Evolutionary conservation across 768 basidiomycete genomes (phyloP).

Genomic region (Agaricus blazei): DNA sequence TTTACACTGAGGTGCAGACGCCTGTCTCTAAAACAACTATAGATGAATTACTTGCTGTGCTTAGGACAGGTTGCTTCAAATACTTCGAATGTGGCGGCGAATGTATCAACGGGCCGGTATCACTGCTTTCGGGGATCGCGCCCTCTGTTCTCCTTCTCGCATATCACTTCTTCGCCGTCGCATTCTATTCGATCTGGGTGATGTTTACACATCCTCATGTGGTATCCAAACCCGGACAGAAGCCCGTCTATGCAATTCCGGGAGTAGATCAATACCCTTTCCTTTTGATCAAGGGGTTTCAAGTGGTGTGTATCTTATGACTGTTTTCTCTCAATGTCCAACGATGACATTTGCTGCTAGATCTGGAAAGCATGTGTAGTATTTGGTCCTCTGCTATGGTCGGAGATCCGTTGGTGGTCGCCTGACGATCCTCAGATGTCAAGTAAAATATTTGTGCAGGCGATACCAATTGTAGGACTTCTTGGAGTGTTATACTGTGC

Average conservation of each 20-base stretch:
- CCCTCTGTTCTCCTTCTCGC: conserved; percentile 79
- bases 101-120: conserved; percentile 83
- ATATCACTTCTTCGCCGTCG: conserved; percentile 93
- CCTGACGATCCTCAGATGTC: conserved; percentile 21
- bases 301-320: conserved; percentile 53
- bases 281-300: conserved; percentile 53
- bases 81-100: conserved; percentile 95
- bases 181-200: conserved; percentile 90
- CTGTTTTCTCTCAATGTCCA: conserved; percentile 1
- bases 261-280: conserved; percentile 62
- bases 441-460: conserved; percentile 1
- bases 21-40: background rate
- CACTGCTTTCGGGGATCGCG: conserved; percentile 79
- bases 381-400: conserved; percentile 83
- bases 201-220: conserved; percentile 60
- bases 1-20: background rate
- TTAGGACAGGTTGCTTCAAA: conserved; percentile 88
- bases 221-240: conserved; percentile 22
- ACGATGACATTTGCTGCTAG: conserved; percentile 27
- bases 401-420: conserved; percentile 76
- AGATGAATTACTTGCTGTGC: conserved; percentile 59
- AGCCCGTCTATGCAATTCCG: conserved; percentile 36
- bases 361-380: conserved; percentile 92
- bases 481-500: background rate
- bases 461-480: background rate